phyloP scores from a whole-genome alignment of 2,329 filamentous ascomycete species.

The Plenodomus biglobosus region DNA sequence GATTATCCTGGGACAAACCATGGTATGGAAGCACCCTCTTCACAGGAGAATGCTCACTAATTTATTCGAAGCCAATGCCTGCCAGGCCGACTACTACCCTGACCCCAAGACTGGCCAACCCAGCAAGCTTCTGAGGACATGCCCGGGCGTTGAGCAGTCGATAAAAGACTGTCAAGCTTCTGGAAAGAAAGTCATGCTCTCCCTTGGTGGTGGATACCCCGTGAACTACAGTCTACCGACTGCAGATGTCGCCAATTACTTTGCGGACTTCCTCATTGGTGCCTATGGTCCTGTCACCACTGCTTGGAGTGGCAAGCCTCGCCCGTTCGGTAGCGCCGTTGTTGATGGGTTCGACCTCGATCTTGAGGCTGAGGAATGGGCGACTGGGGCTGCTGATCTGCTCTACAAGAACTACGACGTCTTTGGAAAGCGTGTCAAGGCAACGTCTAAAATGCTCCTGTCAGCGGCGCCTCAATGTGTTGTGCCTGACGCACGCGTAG shows the following conservation, averaged over 20 bases:
- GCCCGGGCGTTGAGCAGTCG: constrained; percentile 45
- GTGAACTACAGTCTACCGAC: constrained; percentile 48
- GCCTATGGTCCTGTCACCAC: constrained; percentile 51
- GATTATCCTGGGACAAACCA: constrained; percentile 59
- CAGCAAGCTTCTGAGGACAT: constrained; percentile 49
- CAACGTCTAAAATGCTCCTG: constrained; percentile 49
- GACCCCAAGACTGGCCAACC: constrained; percentile 37
- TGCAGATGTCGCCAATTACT: constrained; percentile 46
- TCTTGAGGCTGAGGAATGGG: constrained; percentile 39
- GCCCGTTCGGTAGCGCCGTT: constrained; percentile 51
- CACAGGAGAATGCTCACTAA: neutral
- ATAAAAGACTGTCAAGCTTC: constrained; percentile 37
- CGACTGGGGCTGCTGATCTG: constrained; percentile 16
- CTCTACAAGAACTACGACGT: constrained; percentile 49
- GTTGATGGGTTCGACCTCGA: constrained; percentile 59
- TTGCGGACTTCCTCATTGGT: constrained; percentile 55
- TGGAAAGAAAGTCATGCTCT: constrained; percentile 47
- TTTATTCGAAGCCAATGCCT: neutral
- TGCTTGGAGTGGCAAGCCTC: constrained; percentile 40
- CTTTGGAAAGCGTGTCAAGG: constrained; percentile 53
- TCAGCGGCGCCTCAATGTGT: constrained; percentile 58
- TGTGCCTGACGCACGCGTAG: constrained; percentile 51
- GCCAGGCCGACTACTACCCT: constrained; percentile 29
- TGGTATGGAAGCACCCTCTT: constrained; percentile 41
- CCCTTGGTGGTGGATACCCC: constrained; percentile 50